A percentile compares a stretch with the other conserved stretches of the same genome.
Evolutionary conservation across 1,284 basidiomycete species (phyloP).

Genomic region (Ganoderma resinaceum): DNA sequence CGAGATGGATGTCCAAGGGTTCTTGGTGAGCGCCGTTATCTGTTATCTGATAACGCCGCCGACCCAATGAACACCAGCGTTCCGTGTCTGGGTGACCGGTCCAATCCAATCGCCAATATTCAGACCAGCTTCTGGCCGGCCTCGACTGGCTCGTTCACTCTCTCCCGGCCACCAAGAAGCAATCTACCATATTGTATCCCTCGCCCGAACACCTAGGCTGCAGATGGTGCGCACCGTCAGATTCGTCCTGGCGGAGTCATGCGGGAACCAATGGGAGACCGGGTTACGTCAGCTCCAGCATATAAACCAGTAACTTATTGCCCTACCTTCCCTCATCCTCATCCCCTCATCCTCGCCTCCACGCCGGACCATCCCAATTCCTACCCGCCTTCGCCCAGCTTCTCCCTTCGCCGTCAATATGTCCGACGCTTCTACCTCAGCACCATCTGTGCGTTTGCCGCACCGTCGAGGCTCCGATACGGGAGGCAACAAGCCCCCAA

Average conservation of each 20-base stretch:
- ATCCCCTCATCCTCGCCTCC: slow-evolving; percentile 9
- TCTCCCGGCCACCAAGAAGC: neutral
- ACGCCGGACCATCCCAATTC: neutral
- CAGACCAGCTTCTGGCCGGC: neutral
- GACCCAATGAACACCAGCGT: neutral
- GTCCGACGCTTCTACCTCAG: slow-evolving; percentile 27
- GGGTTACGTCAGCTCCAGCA: slow-evolving; percentile 23
- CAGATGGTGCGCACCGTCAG: neutral
- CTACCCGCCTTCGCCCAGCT: neutral
- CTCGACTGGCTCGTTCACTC: neutral
- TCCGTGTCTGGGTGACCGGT: neutral
- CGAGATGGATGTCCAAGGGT: neutral
- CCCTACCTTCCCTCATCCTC: neutral
- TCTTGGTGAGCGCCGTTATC: neutral
- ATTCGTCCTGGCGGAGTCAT: neutral
- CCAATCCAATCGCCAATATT: neutral
- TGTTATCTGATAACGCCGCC: neutral
- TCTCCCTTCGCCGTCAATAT: slow-evolving; percentile 7
- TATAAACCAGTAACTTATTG: neutral
- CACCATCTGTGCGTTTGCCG: slow-evolving; percentile 45
- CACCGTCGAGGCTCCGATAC: slow-evolving; percentile 33
- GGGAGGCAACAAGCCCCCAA: slow-evolving; percentile 52
- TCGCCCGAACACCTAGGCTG: neutral
- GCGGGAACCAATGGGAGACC: slow-evolving; percentile 19
- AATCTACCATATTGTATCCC: neutral